Evolutionary conservation across 805 yeast species (phyloP).

Genomic region (Tetrapisispora nanseiensis): DNA sequence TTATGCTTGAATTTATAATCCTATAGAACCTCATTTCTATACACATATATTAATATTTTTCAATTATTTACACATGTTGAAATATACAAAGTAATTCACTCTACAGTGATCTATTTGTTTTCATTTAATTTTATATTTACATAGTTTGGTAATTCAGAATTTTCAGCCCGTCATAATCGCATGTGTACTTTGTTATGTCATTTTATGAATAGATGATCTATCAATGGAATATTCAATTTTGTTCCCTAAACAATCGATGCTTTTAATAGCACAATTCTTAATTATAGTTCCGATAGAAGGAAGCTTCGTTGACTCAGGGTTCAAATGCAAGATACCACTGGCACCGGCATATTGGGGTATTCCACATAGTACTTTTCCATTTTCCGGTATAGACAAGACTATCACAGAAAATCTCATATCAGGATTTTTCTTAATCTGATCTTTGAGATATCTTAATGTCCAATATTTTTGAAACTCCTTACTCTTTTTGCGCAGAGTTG

Average conservation of each 20-base stretch:
- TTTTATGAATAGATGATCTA: no score
- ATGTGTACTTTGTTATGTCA: no score
- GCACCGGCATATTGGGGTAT: slow-evolving; percentile 25
- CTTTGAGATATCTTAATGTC: slow-evolving; percentile 25
- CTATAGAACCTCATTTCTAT: no score
- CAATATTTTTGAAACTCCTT: slow-evolving; percentile 31
- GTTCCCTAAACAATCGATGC: slow-evolving; percentile 34
- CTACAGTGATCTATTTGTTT: no score
- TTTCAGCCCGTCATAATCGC: no score
- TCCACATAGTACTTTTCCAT: slow-evolving; percentile 29
- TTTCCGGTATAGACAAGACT: slow-evolving; percentile 34
- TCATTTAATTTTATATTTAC: no score
- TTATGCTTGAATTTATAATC: no score
- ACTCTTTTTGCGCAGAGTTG: slow-evolving; percentile 27
- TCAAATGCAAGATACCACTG: slow-evolving; percentile 24
- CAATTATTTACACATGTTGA: no score
- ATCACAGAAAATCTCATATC: slow-evolving; percentile 25
- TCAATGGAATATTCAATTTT: neutral
- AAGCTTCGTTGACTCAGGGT: slow-evolving; percentile 14
- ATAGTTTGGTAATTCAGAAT: no score
- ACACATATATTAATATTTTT: no score
- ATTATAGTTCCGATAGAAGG: slow-evolving; percentile 38
- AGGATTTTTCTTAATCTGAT: slow-evolving; percentile 7
- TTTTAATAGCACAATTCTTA: slow-evolving; percentile 32
- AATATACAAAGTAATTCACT: no score